Percentiles rank a stretch among this genome's conserved stretches.
These are phyloP conservation scores for Populus hybrid DNA, from an alignment of 441 rosid genomes.

Conservation along the genomic window DNA sequence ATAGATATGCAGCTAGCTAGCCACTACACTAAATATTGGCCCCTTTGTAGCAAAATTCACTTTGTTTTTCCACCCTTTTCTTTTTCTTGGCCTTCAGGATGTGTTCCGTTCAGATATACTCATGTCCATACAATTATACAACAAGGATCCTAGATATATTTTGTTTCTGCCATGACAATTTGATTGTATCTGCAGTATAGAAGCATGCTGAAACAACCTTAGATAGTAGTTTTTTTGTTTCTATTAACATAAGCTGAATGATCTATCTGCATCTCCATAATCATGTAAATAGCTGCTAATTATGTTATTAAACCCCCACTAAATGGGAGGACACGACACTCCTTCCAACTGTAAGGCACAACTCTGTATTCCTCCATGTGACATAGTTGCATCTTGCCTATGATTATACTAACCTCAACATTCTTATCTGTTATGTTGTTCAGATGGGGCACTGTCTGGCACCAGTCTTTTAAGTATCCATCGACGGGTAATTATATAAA, in stretches of 20 bases:
- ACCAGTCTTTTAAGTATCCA: neutral
- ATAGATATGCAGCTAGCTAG: neutral
- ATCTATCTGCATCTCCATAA: constrained; percentile 5
- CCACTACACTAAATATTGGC: neutral
- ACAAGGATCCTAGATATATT: too few relatives aligned
- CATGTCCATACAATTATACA: neutral
- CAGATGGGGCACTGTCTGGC: neutral
- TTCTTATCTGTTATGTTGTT: neutral
- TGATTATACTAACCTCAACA: neutral
- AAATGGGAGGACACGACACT: neutral
- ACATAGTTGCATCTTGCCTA: neutral
- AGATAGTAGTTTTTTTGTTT: too few relatives aligned
- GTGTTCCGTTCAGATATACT: neutral
- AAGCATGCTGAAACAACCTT: too few relatives aligned
- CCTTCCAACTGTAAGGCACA: constrained; percentile 18
- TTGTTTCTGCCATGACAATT: neutral
- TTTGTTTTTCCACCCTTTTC: neutral
- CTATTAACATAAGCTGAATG: neutral
- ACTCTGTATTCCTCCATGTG: neutral
- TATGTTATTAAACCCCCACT: neutral
- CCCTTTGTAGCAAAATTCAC: neutral
- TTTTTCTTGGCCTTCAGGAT: neutral
- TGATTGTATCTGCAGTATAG: too few relatives aligned
- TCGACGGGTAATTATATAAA: neutral
- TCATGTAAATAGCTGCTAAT: neutral